A percentile compares a stretch with the other conserved stretches of the same genome.
These are phyloP conservation scores for Clohesyomyces aquaticus DNA, from an alignment of 495 filamentous ascomycete species.

Conservation along the genomic window DNA sequence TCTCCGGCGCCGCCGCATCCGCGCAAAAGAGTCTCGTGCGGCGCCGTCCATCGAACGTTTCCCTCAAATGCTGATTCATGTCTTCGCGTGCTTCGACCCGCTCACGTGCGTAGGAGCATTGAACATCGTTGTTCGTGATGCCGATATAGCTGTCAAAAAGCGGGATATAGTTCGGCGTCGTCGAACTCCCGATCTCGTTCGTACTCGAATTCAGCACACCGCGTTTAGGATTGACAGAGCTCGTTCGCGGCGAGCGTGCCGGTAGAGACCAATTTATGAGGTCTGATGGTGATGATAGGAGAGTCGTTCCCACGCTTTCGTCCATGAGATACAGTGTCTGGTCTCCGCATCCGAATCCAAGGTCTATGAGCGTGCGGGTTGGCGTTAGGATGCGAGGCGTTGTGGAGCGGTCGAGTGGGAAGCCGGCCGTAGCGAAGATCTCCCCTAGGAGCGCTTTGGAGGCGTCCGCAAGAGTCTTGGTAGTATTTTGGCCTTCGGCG, in stretches of 20 bases:
- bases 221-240: too few relatives aligned
- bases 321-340: conserved; percentile 48
- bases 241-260: too few relatives aligned
- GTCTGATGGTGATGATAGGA: too few relatives aligned
- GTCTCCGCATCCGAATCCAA: conserved; percentile 58
- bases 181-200: too few relatives aligned
- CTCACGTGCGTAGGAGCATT: conserved; percentile 16
- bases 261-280: too few relatives aligned
- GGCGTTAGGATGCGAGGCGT: not conserved
- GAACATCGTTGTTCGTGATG: conserved; percentile 46
- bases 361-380: conserved; percentile 47
- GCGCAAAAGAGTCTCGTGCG: conserved; percentile 24
- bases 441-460: conserved; percentile 51
- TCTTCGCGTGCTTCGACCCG: conserved; percentile 1
- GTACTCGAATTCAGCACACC: too few relatives aligned
- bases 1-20: conserved; percentile 26
- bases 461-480: conserved; percentile 36
- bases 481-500: not conserved
- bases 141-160: conserved; percentile 47
- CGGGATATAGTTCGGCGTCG: conserved; percentile 10
- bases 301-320: too few relatives aligned
- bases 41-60: not conserved
- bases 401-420: conserved; percentile 2
- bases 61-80: not conserved
- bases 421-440: conserved; percentile 47